Conservation (phyloP, 768 basidiomycete species). For the Cubamyces sp. region DNA sequence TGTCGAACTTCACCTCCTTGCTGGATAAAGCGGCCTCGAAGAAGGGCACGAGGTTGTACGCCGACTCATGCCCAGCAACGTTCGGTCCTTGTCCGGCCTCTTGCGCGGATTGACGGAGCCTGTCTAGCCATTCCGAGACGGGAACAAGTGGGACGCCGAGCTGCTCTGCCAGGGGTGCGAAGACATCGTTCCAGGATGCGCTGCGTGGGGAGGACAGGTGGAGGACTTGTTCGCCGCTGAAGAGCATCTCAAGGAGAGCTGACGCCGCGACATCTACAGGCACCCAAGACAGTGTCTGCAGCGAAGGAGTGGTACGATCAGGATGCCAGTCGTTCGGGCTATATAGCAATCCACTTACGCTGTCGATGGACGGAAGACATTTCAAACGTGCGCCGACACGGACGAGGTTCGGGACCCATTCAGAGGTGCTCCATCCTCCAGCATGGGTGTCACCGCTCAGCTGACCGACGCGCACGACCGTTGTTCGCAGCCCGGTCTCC, state of each 20-base stretch:
- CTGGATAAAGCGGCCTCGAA: conserved; percentile 13
- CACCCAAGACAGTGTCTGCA: conserved; percentile 47
- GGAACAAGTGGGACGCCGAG: conserved; percentile 38
- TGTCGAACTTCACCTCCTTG: neutral
- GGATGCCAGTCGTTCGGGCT: neutral
- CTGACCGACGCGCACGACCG: conserved; percentile 51
- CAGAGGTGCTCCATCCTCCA: conserved; percentile 48
- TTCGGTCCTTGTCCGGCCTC: neutral
- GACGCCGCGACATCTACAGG: conserved; percentile 44
- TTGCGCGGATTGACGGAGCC: conserved; percentile 22
- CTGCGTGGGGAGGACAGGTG: conserved; percentile 47
- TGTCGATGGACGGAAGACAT: conserved; percentile 36
- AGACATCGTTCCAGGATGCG: conserved; percentile 38
- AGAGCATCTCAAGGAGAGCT: conserved; percentile 37
- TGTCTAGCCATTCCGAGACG: conserved; percentile 40
- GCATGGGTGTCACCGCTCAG: conserved; percentile 43
- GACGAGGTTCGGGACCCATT: conserved; percentile 51
- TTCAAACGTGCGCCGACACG: conserved; percentile 33
- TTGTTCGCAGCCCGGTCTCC: conserved; percentile 41
- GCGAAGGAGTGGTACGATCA: neutral
- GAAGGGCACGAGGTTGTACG: conserved; percentile 31
- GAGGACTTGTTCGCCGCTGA: conserved; percentile 29
- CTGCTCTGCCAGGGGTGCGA: conserved; percentile 29
- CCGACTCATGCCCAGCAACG: conserved; percentile 18
- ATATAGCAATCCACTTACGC: conserved; percentile 34